Percentiles rank a stretch among this genome's conserved stretches.
Evolutionary conservation across 2,329 filamentous ascomycete species (phyloP).

Genomic region (Biscogniauxia mediterranea): DNA sequence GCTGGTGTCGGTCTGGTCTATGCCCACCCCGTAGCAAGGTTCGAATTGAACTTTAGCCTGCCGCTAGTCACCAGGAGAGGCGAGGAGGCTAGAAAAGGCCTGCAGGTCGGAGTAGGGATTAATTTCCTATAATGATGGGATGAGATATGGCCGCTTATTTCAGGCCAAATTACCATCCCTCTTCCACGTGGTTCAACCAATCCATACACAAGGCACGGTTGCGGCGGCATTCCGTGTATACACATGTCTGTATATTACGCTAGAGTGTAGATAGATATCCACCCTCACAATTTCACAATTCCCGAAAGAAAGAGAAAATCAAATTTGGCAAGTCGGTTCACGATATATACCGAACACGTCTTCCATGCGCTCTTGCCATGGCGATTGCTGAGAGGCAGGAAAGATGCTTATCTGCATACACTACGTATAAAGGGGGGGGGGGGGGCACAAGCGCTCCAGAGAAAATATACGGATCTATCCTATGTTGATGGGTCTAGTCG

Average conservation of each 20-base stretch:
- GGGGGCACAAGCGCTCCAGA: too few species aligned
- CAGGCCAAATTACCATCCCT: background rate
- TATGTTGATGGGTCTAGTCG: too few species aligned
- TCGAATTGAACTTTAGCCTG: slow-evolving; percentile 93
- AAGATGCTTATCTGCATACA: too few species aligned
- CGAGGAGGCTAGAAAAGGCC: slow-evolving; percentile 84
- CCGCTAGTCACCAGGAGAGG: slow-evolving; percentile 78
- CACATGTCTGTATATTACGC: background rate
- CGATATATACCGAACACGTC: too few species aligned
- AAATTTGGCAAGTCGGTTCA: background rate
- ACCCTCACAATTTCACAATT: background rate
- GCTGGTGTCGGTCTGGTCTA: slow-evolving; percentile 92
- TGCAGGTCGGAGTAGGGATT: slow-evolving; percentile 95
- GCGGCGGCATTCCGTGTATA: background rate
- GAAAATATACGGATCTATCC: too few species aligned
- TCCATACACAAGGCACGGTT: background rate
- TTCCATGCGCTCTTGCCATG: too few species aligned
- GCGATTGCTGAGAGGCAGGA: too few species aligned
- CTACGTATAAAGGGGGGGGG: too few species aligned
- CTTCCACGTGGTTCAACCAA: background rate
- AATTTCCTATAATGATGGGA: slow-evolving; percentile 73
- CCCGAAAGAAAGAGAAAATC: background rate
- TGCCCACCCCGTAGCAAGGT: slow-evolving; percentile 87
- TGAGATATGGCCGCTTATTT: background rate
- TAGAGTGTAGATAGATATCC: background rate